Base-by-base conservation (phyloP, 441 rosid genomes). In the Pelargonium citronellum region DNA sequence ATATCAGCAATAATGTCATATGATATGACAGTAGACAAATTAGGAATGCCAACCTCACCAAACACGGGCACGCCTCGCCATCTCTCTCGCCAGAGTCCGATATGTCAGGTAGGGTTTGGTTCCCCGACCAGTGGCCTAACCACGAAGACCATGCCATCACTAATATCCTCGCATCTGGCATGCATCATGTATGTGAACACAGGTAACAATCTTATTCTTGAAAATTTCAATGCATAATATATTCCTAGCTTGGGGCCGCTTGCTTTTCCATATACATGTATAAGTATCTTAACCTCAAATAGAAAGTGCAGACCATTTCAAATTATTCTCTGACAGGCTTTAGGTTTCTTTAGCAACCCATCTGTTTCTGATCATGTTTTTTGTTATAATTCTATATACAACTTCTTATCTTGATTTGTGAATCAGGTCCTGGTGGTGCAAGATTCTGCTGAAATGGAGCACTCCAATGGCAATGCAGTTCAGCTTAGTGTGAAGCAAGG, bases 41-140 rank as follows among this genome's bases (percentile, higher is more conserved):
- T 75, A 76, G 67, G 86, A 82, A 70, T 77, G 82, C 88, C 88
- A 85, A 85, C 86, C 82, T 69, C 63, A 85, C 84, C 88, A 83
- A 79, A 73, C 78, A 19, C 39, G 12, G 6, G 73, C 39, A 51
- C 17, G 60, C 19, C 22, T 5, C 2, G 5, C 2, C 3, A 39
- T 1, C 72, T 41, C 69, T 58, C 63, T 12, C 63, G 24, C 71
- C 44, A 49, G 30, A 60, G 13, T 10, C 49, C 39, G 53, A 61
- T 34, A 51, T 8, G 4, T 17, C 61, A 37, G 60, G 44, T 69
- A 5, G 43, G 73, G 73, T 67, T 75, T 73, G 84, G 81, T 81
- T 77, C 79, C 64, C 44, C 67, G 73, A 72, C 70, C 77, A 73
- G 89, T 83, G 79, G 81, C 83, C 88, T 74, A 83, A 76, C 70